Evolutionary conservation across 2,329 filamentous ascomycete species (phyloP), one percentile per base, ranked within the genome.

Genomic region (Raffaelea deltoideospora): DNA sequence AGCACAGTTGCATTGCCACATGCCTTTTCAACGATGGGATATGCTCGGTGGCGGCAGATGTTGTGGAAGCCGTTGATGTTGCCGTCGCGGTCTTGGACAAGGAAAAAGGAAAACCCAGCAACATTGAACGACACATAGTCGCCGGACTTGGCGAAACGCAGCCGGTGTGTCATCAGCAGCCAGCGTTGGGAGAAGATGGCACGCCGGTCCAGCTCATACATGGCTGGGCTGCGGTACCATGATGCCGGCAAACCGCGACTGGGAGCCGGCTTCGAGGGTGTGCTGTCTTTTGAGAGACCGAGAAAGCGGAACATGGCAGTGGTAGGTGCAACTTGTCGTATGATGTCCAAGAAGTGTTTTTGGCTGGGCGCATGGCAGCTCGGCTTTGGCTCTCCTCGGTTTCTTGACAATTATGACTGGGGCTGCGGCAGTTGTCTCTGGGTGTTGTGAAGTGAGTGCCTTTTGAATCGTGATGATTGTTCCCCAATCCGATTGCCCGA

Each of bases 171-270:
- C 11, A 58, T 41, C 17, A 54, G 52, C 13, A 60, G 43, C 59
- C 59, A 63, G 37, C 47, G 51, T 48, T 57, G 49, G 0, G 53
- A 57, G 43, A 64, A 64, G 32, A 64, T 58, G 13, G 61, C 56
- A 5, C 60, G 54, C 10, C 60, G 49, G 39, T 64, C 61, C 8
- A 64, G 52, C 43, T 63, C 53, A 41, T 62, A 65, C 50, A 63
- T 57, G 17, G 54, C 54, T n/a, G 48, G 45, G 9, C 51, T 57
- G 24, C 52, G 54, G 44, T 62, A 64, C 61, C 60, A 63, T 43
- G 59, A 60, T 31, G 60, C 51, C 6, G 61, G 58, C 5, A 63
- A 46, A 15, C 41, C 37, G 10, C 41, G 38, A 1, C 19, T 22
- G 5, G 40, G 37, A 3, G 35, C 15, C 11, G 40, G 14, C 18